phyloP scores from a whole-genome alignment of 1,284 basidiomycete species.

The Papiliotrema fonsecae region DNA sequence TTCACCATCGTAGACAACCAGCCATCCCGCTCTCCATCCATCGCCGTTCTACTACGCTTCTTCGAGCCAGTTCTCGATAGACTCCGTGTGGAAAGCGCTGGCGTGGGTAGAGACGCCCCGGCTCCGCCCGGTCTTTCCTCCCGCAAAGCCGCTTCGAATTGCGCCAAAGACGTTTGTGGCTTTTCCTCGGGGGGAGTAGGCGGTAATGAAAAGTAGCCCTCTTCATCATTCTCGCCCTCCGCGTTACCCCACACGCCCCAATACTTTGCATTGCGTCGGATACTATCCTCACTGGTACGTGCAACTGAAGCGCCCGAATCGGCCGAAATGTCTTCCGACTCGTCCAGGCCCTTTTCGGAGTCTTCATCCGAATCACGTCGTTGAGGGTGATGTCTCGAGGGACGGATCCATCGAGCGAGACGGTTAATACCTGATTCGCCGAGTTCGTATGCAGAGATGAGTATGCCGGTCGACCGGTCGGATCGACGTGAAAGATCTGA shows the following conservation, averaged over 20 bases:
- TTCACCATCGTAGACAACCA: constrained; percentile 17
- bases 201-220: constrained; percentile 34
- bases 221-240: constrained; percentile 9
- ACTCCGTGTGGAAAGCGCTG: constrained; percentile 40
- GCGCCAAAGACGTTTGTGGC: constrained; percentile 3
- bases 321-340: constrained; percentile 22
- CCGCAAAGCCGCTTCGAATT: constrained; percentile 13
- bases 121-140: not conserved
- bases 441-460: constrained; percentile 31
- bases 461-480: constrained; percentile 8
- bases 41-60: constrained; percentile 4
- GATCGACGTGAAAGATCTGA: too few species aligned
- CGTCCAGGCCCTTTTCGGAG: constrained; percentile 42
- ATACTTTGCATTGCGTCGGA: constrained; percentile 17
- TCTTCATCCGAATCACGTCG: constrained; percentile 26
- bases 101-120: constrained; percentile 38
- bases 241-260: constrained; percentile 29
- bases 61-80: constrained; percentile 24
- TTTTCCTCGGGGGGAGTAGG: constrained; percentile 26
- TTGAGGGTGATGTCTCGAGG: constrained; percentile 3
- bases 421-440: constrained; percentile 27
- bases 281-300: constrained; percentile 13
- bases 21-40: constrained; percentile 9
- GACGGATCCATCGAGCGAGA: constrained; percentile 21
- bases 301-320: constrained; percentile 9